Conservation (phyloP, 2,329 filamentous ascomycete species). For the Colletotrichum sp. region DNA sequence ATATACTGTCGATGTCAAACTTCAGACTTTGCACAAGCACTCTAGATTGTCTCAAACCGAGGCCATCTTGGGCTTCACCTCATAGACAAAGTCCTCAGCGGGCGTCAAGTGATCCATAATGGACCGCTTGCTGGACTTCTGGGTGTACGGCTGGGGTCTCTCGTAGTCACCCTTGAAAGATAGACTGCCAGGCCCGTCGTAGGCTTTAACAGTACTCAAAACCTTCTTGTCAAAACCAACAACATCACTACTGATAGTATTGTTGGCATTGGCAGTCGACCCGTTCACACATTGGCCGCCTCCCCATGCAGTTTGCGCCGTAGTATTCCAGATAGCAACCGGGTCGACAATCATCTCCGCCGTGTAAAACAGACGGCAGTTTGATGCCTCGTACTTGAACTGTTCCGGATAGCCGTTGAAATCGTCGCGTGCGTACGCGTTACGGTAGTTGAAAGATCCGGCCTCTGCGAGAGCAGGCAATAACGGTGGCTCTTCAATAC, state of each 20-base stretch:
- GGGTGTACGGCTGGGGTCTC: background rate
- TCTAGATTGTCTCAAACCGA: background rate
- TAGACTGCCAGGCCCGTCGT: background rate
- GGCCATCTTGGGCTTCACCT: background rate
- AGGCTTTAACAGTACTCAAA: background rate
- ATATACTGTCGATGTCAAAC: background rate
- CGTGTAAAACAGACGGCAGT: constrained; percentile 64
- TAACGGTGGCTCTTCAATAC: background rate
- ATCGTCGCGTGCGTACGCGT: constrained; percentile 32
- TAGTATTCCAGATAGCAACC: constrained; percentile 48
- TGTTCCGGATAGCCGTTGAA: constrained; percentile 51
- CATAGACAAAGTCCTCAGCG: background rate
- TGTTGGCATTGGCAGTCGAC: background rate
- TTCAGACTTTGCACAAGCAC: background rate
- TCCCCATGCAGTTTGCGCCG: background rate
- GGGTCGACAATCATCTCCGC: constrained; percentile 52
- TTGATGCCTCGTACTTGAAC: constrained; percentile 61
- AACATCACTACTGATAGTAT: background rate
- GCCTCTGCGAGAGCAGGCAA: constrained; percentile 38
- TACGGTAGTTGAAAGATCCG: constrained; percentile 46
- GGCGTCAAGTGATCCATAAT: background rate
- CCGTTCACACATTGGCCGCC: background rate
- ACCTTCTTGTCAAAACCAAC: background rate
- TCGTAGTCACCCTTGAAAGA: background rate
- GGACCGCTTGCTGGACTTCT: background rate